These are phyloP conservation scores for Vitis rotundifolia DNA, from an alignment of 164 flowering plant genomes.

Conservation along the genomic window DNA sequence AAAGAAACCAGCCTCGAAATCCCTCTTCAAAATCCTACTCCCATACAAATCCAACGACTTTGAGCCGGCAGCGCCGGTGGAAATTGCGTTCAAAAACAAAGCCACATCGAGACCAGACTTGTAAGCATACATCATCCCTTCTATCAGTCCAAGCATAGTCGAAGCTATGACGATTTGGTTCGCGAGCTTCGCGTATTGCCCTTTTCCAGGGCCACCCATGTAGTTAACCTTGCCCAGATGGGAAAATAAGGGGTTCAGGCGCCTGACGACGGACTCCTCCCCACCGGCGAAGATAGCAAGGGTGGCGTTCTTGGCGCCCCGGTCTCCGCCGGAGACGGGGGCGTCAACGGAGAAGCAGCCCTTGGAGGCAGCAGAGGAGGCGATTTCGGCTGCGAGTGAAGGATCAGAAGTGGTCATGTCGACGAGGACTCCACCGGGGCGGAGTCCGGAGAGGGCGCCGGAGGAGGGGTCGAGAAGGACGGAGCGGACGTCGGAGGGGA, in stretches of 20 bases:
- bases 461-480: conserved; percentile 63
- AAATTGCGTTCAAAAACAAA: conserved; percentile 64
- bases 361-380: conserved; percentile 48
- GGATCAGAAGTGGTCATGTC: conserved; percentile 99
- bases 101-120: conserved; percentile 74
- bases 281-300: conserved; percentile 95
- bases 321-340: conserved; percentile 96
- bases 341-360: conserved; percentile 73
- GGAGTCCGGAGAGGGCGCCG: conserved; percentile 70
- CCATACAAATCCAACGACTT: conserved; percentile 83
- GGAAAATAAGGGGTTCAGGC: conserved; percentile 53
- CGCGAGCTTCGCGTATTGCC: conserved; percentile 82
- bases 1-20: conserved; percentile 81
- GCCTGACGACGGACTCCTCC: conserved; percentile 38
- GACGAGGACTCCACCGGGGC: conserved; percentile 61
- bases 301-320: conserved; percentile 69
- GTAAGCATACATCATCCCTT: conserved; percentile 81
- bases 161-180: conserved; percentile 85
- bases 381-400: conserved; percentile 69
- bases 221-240: conserved; percentile 77
- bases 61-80: conserved; percentile 86
- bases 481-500: conserved; percentile 90
- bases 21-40: conserved; percentile 72
- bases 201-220: conserved; percentile 89
- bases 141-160: conserved; percentile 90